Conservation (phyloP, 129 eudicot genomes). For the Sambucus nigra region DNA sequence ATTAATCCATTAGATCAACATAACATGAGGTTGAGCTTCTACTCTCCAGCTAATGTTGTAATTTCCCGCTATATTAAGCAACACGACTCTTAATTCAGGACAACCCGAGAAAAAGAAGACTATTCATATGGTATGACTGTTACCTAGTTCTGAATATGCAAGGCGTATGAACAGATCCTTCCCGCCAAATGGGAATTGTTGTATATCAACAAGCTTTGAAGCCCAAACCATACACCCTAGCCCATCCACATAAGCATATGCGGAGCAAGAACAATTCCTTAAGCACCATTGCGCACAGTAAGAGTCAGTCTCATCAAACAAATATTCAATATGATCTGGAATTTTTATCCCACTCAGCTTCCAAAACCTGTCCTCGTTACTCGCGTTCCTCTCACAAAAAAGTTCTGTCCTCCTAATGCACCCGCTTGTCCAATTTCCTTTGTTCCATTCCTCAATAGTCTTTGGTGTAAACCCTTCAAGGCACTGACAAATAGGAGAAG, state of each 20-base stretch:
- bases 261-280: slow-evolving; percentile 24
- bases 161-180: slow-evolving; percentile 18
- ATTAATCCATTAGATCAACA: too few species aligned
- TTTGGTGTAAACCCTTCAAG: slow-evolving; percentile 13
- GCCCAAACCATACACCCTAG: slow-evolving; percentile 26
- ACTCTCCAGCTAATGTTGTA: too few species aligned
- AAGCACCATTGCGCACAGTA: slow-evolving; percentile 16
- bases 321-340: slow-evolving; percentile 14
- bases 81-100: too few species aligned
- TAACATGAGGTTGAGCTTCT: too few species aligned
- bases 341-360: slow-evolving; percentile 12
- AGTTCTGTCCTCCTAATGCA: slow-evolving; percentile 14
- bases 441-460: slow-evolving; percentile 17
- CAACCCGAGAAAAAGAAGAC: too few species aligned
- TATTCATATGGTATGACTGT: too few species aligned
- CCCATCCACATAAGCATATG: slow-evolving; percentile 12
- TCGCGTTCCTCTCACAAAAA: too few species aligned
- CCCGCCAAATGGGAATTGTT: neutral
- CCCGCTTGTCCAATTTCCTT: slow-evolving; percentile 26
- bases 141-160: slow-evolving; percentile 17
- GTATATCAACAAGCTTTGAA: slow-evolving; percentile 16
- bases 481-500: slow-evolving; percentile 1
- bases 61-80: too few species aligned
- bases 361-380: slow-evolving; percentile 18
- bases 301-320: neutral